phyloP scores from a whole-genome alignment of 805 yeast genomes.

The Zygotorulaspora danielsina region DNA sequence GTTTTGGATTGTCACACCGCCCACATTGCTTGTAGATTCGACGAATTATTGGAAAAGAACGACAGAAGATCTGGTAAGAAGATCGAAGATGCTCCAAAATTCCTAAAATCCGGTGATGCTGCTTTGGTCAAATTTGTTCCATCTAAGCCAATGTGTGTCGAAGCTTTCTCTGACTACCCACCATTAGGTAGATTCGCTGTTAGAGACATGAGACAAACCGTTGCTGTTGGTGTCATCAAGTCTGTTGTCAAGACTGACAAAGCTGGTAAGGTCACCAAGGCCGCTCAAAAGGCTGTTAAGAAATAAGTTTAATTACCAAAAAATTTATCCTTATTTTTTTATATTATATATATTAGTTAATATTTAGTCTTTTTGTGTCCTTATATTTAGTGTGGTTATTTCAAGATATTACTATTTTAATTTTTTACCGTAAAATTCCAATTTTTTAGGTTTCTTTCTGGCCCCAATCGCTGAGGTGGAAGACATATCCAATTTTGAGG shows the following conservation, averaged over 20 bases:
- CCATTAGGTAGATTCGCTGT: constrained; percentile 97
- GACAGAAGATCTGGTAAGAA: constrained; percentile 93
- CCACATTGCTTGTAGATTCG: constrained; percentile 87
- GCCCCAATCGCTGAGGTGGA: too few species aligned
- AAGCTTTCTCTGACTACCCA: constrained; percentile 90
- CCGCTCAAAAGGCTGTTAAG: constrained; percentile 52
- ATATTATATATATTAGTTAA: constrained; percentile 18
- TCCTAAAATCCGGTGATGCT: constrained; percentile 95
- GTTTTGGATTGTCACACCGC: constrained; percentile 91
- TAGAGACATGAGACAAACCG: constrained; percentile 99
- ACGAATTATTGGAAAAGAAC: constrained; percentile 72
- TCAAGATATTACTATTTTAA: constrained; percentile 13
- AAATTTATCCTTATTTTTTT: constrained; percentile 12
- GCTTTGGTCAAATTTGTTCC: constrained; percentile 88
- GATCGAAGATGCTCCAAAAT: constrained; percentile 85
- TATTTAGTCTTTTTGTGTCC: constrained; percentile 18
- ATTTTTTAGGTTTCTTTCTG: too few species aligned
- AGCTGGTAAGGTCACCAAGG: constrained; percentile 95
- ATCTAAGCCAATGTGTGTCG: constrained; percentile 91
- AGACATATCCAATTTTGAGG: too few species aligned
- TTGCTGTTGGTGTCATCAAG: constrained; percentile 99
- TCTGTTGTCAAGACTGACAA: constrained; percentile 80
- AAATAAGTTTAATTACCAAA: constrained; percentile 25
- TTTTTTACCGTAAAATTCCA: too few species aligned
- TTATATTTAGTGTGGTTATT: constrained; percentile 14